phyloP scores from a whole-genome alignment of 768 basidiomycete genomes.

The Suillus subalutaceus region DNA sequence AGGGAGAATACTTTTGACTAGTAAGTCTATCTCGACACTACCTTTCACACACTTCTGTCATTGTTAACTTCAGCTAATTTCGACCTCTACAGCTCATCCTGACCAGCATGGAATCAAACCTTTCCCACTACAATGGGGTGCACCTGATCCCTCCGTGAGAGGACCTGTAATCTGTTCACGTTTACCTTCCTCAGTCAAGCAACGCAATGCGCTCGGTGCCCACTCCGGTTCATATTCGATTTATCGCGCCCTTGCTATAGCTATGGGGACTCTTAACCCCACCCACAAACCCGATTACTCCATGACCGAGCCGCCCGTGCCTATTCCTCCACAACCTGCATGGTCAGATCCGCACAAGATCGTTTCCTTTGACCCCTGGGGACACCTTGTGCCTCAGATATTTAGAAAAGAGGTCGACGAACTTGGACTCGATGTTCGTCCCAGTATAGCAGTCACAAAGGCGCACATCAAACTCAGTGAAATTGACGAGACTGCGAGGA shows the following conservation, averaged over 20 bases:
- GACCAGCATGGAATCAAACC: slow-evolving; percentile 90
- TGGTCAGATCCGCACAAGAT: slow-evolving; percentile 84
- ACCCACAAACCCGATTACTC: slow-evolving; percentile 82
- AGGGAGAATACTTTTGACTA: slow-evolving; percentile 80
- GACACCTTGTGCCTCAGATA: slow-evolving; percentile 79
- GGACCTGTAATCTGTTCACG: slow-evolving; percentile 92
- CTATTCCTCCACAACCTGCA: slow-evolving; percentile 71
- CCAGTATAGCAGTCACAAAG: slow-evolving; percentile 91
- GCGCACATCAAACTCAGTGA: slow-evolving; percentile 96
- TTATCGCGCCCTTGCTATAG: slow-evolving; percentile 91
- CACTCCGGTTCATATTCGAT: slow-evolving; percentile 94
- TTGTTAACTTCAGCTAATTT: slow-evolving; percentile 10
- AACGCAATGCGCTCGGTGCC: slow-evolving; percentile 92
- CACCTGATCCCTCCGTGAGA: slow-evolving; percentile 58
- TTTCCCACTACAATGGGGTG: slow-evolving; percentile 82
- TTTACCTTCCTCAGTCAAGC: slow-evolving; percentile 80
- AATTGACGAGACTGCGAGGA: slow-evolving; percentile 78
- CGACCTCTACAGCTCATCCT: slow-evolving; percentile 67
- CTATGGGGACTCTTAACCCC: slow-evolving; percentile 81
- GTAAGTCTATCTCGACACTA: slow-evolving; percentile 46
- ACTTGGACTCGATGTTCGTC: slow-evolving; percentile 79
- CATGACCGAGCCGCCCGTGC: slow-evolving; percentile 83
- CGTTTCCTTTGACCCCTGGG: slow-evolving; percentile 93
- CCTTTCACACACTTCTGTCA: slow-evolving; percentile 12
- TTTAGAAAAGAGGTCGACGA: slow-evolving; percentile 65